Base-by-base conservation (phyloP, 2,329 filamentous ascomycete genomes). In the Leptographium radiaticola region DNA sequence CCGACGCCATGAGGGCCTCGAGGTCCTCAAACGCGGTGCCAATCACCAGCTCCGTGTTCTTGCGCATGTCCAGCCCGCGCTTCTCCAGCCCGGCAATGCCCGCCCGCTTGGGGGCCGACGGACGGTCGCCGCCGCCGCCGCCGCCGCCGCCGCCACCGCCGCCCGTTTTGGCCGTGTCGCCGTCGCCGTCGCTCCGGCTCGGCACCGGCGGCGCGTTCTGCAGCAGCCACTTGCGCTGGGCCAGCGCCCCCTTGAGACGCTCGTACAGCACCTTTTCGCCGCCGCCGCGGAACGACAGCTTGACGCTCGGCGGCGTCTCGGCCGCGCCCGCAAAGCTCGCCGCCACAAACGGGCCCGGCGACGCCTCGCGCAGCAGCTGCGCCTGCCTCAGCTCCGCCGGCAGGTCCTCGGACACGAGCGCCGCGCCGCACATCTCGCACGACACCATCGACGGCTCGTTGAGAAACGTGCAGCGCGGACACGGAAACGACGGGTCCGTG, bases 1-100 rank as follows among this genome's bases (percentile, higher is more conserved):
- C 93, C 4, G 91, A 96, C 4, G 90, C 89, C 91, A 97, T 98
- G 40, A 98, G 75, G 4, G 93, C 90, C 65, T 97, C 91, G 0
- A 98, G 78, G 63, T 98, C 93, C 65, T 96, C 91, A 63, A 98
- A 98, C 0, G 93, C 90, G 59, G 81, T 89, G 31, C 91, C 91
- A 59, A 98, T 95, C 50, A 96, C 84, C 11, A 89, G 71, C 67
- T 96, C 89, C 62, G 96, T 97, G 67, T 95, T 95, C 70, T 88
- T 91, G 55, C 89, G 85, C 63, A 89, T 80, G 61, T 90, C 87
- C 7, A 91, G 70, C 0, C 89, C 87, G 57, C 89, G 81, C 62
- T 89, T 84, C 66, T 98, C 93, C 2, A 98, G 76, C 0, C 90
- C 91, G 11, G 91, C 91, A 61, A 98, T 96, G 2, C 93, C 93